Base-by-base conservation (phyloP, 169 alveolate genomes). In the Plasmodium ovale region DNA sequence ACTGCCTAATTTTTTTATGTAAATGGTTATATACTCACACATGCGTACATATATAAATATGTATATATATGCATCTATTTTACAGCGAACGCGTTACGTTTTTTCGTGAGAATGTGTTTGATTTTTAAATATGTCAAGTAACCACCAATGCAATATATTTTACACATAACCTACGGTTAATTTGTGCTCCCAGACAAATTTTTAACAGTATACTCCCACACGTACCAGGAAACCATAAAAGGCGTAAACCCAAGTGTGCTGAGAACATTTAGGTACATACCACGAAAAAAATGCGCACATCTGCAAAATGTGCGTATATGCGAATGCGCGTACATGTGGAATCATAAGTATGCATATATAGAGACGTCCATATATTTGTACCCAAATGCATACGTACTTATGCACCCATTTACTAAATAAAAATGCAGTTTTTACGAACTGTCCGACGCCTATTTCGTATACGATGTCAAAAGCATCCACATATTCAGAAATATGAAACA, bases 161-260 rank as follows among this genome's bases (percentile, higher is more conserved):
- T 54, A n/a, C 21, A 53, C 19, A 53, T n/a, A n/a, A n/a, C n/a
- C n/a, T n/a, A n/a, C n/a, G n/a, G n/a, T n/a, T 69, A 35, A 69
- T 69, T 53, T 37, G 12, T 39, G 31, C 51, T 56, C 60, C 10
- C 53, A 79, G 89, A 79, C 5, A 79, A 21, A 4, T 79, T 79
- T 65, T 79, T 79, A 56, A 79, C 82, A 25, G 89, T 79, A 33
- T 79, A 65, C 23, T 64, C 89, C 12, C 89, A 67, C 59, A 21
- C 89, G 16, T 79, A 79, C 44, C 89, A 79, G 49, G 89, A 51
- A 27, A 70, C 82, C 9, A 53, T 79, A 59, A 79, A 59, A 42
- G 89, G 89, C 3, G 82, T 79, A 25, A 65, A 68, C 19, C 82
- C 84, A 33, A 62, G 70, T 79, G 82, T 79, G 59, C 12, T 79